These are phyloP conservation scores for Ganoderma meredithae DNA, from an alignment of 1,284 basidiomycete species.

Conservation along the genomic window DNA sequence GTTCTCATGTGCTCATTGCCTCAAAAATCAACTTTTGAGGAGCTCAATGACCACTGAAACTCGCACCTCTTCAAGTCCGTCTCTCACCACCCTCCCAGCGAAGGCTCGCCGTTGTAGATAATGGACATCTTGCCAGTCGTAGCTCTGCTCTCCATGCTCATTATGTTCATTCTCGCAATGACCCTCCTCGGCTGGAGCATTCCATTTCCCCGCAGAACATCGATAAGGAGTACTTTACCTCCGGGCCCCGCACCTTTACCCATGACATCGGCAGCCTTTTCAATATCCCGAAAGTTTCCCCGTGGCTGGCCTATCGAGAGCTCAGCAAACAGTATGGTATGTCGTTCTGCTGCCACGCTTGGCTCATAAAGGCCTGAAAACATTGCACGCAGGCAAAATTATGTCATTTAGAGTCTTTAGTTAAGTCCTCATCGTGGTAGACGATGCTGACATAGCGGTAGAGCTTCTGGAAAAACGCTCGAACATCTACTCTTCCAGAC, in stretches of 20 bases:
- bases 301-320: constrained; percentile 20
- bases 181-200: not conserved
- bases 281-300: constrained; percentile 9
- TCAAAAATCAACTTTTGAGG: too few relatives aligned
- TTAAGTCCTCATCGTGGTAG: constrained; percentile 4
- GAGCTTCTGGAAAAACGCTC: constrained; percentile 21
- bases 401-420: constrained; percentile 4
- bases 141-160: too few relatives aligned
- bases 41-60: too few relatives aligned
- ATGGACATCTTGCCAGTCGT: too few relatives aligned
- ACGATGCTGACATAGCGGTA: constrained; percentile 7
- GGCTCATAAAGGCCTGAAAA: not conserved
- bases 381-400: constrained; percentile 1
- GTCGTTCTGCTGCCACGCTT: not conserved
- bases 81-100: too few relatives aligned
- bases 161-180: not conserved
- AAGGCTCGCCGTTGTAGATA: too few relatives aligned
- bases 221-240: constrained; percentile 8
- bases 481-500: constrained; percentile 13
- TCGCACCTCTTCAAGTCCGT: too few relatives aligned
- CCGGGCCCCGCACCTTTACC: constrained; percentile 23
- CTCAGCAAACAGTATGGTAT: constrained; percentile 24
- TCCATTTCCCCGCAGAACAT: not conserved
- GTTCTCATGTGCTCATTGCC: too few relatives aligned
- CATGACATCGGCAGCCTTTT: constrained; percentile 23